Conservation (phyloP, 2,329 filamentous ascomycete species). For the Fusarium metavorans region DNA sequence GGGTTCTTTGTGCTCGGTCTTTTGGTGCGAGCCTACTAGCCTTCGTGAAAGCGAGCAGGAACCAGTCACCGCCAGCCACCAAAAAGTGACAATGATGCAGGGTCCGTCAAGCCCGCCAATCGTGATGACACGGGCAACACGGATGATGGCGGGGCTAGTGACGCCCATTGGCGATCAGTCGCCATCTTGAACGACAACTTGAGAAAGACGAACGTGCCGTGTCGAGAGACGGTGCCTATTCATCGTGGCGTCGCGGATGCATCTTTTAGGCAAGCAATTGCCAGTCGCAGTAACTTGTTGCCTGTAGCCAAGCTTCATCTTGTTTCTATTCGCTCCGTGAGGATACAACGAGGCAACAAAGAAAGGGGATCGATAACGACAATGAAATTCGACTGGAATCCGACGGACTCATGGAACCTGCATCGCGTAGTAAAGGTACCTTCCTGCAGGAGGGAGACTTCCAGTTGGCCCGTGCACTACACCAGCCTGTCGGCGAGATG, state of each 20-base stretch:
- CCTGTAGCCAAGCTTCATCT: background rate
- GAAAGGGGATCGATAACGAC: background rate
- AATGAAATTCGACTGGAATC: background rate
- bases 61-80: slow-evolving; percentile 29
- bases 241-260: background rate
- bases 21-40: slow-evolving; percentile 20
- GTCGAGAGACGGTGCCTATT: background rate
- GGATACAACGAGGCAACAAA: background rate
- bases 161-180: slow-evolving; percentile 11
- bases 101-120: slow-evolving; percentile 29
- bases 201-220: background rate
- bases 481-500: background rate
- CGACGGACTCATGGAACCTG: background rate
- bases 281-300: background rate
- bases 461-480: slow-evolving; percentile 1
- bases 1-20: slow-evolving; percentile 3
- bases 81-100: slow-evolving; percentile 33
- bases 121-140: background rate
- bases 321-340: background rate
- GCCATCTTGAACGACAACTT: background rate
- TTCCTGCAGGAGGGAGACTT: background rate
- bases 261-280: background rate
- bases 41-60: slow-evolving; percentile 23
- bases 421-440: background rate
- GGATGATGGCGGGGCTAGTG: slow-evolving; percentile 5